Conservation (phyloP, 768 basidiomycete genomes). For the Tricholoma sp. region DNA sequence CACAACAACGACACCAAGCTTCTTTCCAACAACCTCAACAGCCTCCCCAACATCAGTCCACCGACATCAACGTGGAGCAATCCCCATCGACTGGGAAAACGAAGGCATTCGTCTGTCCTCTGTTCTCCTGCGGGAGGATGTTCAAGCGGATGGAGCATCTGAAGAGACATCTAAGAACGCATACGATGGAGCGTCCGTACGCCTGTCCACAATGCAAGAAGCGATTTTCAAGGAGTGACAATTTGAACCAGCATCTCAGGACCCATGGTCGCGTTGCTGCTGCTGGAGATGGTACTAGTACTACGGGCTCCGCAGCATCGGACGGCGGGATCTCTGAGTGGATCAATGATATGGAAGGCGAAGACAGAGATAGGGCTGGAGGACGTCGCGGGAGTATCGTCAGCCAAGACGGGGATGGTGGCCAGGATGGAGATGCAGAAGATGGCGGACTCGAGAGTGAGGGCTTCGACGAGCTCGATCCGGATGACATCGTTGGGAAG, state of each 20-base stretch:
- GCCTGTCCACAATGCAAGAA: constrained; percentile 70
- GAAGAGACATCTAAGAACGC: constrained; percentile 81
- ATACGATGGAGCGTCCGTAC: constrained; percentile 86
- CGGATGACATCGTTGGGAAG: constrained; percentile 10
- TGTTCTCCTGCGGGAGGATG: constrained; percentile 75
- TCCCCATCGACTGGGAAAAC: constrained; percentile 34
- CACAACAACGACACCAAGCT: constrained; percentile 10
- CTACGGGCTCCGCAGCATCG: not conserved
- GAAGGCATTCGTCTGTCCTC: constrained; percentile 76
- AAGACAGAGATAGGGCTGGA: constrained; percentile 14
- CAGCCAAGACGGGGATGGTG: constrained; percentile 15
- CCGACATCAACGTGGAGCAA: constrained; percentile 11
- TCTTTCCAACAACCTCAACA: constrained; percentile 4
- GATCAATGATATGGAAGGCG: constrained; percentile 13
- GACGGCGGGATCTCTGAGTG: constrained; percentile 9
- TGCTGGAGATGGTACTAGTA: constrained; percentile 5
- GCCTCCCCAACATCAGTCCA: not conserved
- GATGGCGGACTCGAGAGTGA: constrained; percentile 19
- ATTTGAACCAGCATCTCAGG: constrained; percentile 80
- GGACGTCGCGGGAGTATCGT: constrained; percentile 18
- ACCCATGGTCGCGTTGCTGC: constrained; percentile 54
- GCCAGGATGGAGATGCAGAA: constrained; percentile 16
- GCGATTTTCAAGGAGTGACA: constrained; percentile 85
- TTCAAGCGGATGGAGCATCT: constrained; percentile 94
- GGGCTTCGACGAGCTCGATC: constrained; percentile 23